Evolutionary conservation across 306 rosid species (phyloP).

Genomic region (Rosa chinensis): DNA sequence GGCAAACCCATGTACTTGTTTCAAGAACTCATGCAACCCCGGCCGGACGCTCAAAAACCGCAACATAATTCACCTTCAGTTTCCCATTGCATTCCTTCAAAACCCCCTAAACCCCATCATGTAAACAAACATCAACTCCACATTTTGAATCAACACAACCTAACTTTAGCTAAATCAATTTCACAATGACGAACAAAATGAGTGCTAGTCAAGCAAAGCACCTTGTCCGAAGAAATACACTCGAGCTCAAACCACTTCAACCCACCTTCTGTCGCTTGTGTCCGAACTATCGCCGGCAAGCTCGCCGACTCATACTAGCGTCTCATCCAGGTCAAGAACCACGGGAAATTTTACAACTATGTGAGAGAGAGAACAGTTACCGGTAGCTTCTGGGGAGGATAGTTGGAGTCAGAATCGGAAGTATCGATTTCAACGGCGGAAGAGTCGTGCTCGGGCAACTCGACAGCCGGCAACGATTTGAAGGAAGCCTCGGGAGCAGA

Average conservation of each 20-base stretch:
- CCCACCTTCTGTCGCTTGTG: conserved; percentile 87
- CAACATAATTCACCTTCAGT: conserved; percentile 78
- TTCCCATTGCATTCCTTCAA: conserved; percentile 82
- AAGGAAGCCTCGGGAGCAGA: conserved; percentile 49
- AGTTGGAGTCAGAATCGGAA: conserved; percentile 32
- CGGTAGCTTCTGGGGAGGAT: conserved; percentile 53
- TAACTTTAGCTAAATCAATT: conserved; percentile 2
- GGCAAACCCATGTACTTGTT: conserved; percentile 69
- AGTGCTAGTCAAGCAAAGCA: conserved; percentile 18
- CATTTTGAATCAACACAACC: not conserved
- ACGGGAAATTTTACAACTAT: too few relatives aligned
- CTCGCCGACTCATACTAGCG: conserved; percentile 78
- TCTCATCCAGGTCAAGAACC: conserved; percentile 79
- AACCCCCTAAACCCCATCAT: conserved; percentile 1
- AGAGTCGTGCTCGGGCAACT: conserved; percentile 52
- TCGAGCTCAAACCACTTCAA: conserved; percentile 88
- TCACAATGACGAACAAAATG: not conserved
- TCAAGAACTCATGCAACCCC: conserved; percentile 82
- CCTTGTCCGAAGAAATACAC: conserved; percentile 85
- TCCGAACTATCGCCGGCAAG: conserved; percentile 59
- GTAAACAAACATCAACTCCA: conserved; percentile 5
- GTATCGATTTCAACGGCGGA: conserved; percentile 54
- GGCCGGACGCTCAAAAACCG: conserved; percentile 95
- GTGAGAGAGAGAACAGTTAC: conserved; percentile 28
- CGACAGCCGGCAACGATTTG: conserved; percentile 76